These are phyloP conservation scores for Reticulomyxa filosa DNA, from an alignment of 78 protist genomes.

Conservation along the genomic window DNA sequence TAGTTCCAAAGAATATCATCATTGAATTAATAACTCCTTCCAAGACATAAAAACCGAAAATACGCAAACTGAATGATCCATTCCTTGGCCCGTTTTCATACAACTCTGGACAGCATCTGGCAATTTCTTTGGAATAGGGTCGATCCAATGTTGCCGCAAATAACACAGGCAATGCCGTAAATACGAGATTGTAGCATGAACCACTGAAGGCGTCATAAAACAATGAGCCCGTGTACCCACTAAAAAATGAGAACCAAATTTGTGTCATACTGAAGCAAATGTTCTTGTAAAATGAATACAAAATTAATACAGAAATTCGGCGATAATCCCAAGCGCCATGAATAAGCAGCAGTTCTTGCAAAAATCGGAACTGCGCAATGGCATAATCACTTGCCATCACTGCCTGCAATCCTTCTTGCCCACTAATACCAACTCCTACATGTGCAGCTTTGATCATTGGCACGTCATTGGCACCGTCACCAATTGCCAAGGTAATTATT, in stretches of 20 bases:
- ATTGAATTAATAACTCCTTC: too few relatives aligned
- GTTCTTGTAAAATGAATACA: slow-evolving; percentile 10
- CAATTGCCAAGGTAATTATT: slow-evolving; percentile 36
- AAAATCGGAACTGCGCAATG: not conserved
- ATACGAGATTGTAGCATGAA: too few relatives aligned
- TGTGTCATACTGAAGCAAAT: not conserved
- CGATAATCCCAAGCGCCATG: slow-evolving; percentile 69
- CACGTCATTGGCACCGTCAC: slow-evolving; percentile 77
- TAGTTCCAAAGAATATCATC: too few relatives aligned
- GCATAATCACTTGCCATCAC: not conserved
- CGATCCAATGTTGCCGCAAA: too few relatives aligned
- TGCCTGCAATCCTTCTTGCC: not conserved
- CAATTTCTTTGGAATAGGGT: too few relatives aligned
- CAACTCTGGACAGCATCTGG: too few relatives aligned
- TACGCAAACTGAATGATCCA: too few relatives aligned
- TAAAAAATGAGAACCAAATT: not conserved
- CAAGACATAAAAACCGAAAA: too few relatives aligned
- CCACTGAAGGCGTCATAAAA: too few relatives aligned
- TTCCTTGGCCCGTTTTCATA: too few relatives aligned
- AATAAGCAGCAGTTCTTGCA: slow-evolving; percentile 24
- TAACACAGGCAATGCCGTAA: too few relatives aligned
- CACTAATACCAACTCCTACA: slow-evolving; percentile 44
- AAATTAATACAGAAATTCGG: slow-evolving; percentile 35
- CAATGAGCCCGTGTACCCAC: too few relatives aligned
- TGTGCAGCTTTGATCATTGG: slow-evolving; percentile 46